Base-by-base conservation (phyloP, 2,329 filamentous ascomycete genomes). In the Fusarium redolens region DNA sequence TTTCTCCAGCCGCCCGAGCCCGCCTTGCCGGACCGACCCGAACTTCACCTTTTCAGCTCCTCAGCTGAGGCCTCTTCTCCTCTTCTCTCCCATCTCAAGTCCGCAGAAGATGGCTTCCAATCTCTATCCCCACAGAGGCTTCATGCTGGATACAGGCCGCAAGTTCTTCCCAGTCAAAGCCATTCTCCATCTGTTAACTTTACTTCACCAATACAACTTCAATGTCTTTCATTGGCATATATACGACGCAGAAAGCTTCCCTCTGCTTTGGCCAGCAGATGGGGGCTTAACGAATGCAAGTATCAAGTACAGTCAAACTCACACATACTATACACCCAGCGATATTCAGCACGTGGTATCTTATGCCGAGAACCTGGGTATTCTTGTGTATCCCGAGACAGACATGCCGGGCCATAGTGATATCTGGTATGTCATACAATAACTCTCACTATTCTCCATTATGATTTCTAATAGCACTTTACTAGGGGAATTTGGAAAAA, bases 151-250 rank as follows among this genome's bases (percentile, higher is more conserved):
- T 9, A 68, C 65, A 1, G 65, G 65, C 2, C 41, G 65, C 8
- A 68, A 68, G 30, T 68, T 68, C 37, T 68, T 68, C 7, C 63
- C 65, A 4, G 47, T 68, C 11, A 45, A 68, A 28, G 54, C 63
- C 1, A 68, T 68, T 7, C 30, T 68, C 4, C 17, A 41, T 2
- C 1, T 68, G 7, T 30, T 68, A 4, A 30, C 47, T 2, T 20
- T 68, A 3, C 65, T 68, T 12, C 41, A 68, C 2, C 63, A 68
- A 41, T 28, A 68, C n/a, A 68, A 68, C 25, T 68, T 61, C 41
- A 68, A 68, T 30, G 47, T 61, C 31, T 68, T 68, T 22, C 65
- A 68, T 15, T 68, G 63, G 65, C 65, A 68, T 8, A 61, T 68
- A 3, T 68, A 68, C n/a, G 65, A 68, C 18, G 65, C 65, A 3